A percentile compares a stretch with the other conserved stretches of the same genome.
Conservation (phyloP, 331 rosid genomes). For the Rosa hybrid region DNA sequence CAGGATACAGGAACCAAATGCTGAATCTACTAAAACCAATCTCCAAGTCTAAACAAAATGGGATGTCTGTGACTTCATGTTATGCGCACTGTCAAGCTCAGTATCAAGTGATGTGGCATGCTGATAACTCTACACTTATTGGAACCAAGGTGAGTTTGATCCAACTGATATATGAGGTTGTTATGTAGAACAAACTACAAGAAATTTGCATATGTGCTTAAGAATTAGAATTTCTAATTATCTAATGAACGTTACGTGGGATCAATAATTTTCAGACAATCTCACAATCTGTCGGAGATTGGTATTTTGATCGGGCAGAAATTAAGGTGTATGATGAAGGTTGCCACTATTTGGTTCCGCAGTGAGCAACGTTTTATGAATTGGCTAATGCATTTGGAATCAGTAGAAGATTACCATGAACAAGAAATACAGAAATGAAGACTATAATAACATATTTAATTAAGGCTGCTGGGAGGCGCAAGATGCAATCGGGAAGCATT, state of each 20-base stretch:
- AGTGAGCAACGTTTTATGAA: conserved; percentile 29
- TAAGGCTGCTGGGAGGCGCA: conserved; percentile 30
- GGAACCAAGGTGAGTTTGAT: conserved; percentile 58
- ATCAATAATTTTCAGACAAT: conserved; percentile 56
- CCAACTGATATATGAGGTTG: background rate
- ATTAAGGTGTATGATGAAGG: conserved; percentile 64
- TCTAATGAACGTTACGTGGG: background rate
- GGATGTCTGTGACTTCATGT: conserved; percentile 81
- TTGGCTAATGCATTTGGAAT: conserved; percentile 28
- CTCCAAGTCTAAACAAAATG: conserved; percentile 59
- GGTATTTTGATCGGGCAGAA: conserved; percentile 82
- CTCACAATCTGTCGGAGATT: conserved; percentile 82
- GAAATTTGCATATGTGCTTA: background rate
- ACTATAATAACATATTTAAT: background rate
- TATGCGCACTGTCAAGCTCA: conserved; percentile 88
- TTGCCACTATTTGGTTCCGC: conserved; percentile 70
- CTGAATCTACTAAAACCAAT: conserved; percentile 49
- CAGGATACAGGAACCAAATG: conserved; percentile 86
- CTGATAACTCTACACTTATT: conserved; percentile 63
- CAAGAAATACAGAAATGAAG: background rate
- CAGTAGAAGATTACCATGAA: background rate
- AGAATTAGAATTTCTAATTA: background rate
- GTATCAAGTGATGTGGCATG: conserved; percentile 87
- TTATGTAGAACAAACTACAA: background rate
- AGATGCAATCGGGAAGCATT: conserved; percentile 39